Evolutionary conservation across 176 grass and related monocot species (phyloP).

Genomic region (Carex parvula): DNA sequence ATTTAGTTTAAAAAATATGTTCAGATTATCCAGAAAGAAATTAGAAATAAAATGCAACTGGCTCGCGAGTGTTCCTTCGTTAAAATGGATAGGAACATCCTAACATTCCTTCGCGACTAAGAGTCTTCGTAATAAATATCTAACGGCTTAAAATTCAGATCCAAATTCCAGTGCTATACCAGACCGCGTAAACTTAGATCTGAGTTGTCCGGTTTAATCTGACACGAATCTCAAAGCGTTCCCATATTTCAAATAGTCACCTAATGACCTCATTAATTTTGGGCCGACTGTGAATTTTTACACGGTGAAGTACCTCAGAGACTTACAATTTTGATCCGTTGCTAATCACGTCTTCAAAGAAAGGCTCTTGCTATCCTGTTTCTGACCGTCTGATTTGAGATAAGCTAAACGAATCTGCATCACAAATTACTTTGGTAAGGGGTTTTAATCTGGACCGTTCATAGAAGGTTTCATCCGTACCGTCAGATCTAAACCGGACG

Average conservation of each 20-base stretch:
- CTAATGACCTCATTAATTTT: too few relatives aligned
- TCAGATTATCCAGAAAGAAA: not conserved
- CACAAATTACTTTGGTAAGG: not conserved
- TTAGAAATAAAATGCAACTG: not conserved
- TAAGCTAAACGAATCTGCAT: not conserved
- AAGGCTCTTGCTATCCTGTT: not conserved
- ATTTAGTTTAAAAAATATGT: not conserved
- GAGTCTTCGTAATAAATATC: too few relatives aligned
- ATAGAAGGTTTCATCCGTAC: not conserved
- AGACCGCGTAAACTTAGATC: too few relatives aligned
- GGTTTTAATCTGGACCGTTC: not conserved
- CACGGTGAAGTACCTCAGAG: too few relatives aligned
- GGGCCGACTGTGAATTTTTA: too few relatives aligned
- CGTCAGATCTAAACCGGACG: not conserved
- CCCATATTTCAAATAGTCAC: too few relatives aligned
- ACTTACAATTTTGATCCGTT: not conserved
- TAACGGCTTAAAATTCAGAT: too few relatives aligned
- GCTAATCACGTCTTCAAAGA: not conserved
- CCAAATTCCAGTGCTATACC: too few relatives aligned
- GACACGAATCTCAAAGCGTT: too few relatives aligned
- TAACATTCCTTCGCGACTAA: not conserved
- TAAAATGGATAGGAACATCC: not conserved
- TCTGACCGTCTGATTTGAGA: not conserved
- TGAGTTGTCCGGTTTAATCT: too few relatives aligned
- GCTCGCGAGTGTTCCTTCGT: not conserved